phyloP scores from a whole-genome alignment of 306 rosid species.

The Castanopsis chinensis region DNA sequence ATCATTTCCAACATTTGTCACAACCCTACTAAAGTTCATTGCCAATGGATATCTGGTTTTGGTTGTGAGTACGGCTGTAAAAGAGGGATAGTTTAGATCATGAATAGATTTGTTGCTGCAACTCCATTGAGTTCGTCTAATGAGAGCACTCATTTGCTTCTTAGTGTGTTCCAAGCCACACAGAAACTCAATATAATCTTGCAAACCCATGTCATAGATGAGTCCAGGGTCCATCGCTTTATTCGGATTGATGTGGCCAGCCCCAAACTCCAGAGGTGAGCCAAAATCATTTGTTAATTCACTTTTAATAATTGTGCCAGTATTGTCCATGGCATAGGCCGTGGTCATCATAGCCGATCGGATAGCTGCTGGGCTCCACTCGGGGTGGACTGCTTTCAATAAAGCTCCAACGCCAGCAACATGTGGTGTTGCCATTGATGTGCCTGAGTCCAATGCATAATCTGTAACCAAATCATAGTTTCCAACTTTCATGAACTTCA shows the following conservation, averaged over 20 bases:
- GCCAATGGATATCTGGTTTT: too few relatives aligned
- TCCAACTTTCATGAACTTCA: neutral
- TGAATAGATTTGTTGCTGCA: neutral
- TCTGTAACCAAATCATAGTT: neutral
- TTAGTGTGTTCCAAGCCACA: conserved; percentile 1
- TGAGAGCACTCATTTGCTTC: neutral
- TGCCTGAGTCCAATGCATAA: neutral
- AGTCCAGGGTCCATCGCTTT: neutral
- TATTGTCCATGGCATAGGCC: conserved; percentile 1
- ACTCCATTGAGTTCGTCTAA: neutral
- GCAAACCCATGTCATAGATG: neutral
- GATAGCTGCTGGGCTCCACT: too few relatives aligned
- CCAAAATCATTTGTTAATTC: neutral
- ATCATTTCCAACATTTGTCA: conserved; percentile 1
- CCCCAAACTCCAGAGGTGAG: conserved; percentile 11
- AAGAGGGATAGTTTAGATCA: conserved; percentile 18
- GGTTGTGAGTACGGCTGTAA: neutral
- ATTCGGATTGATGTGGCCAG: conserved; percentile 12
- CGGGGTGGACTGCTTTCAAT: too few relatives aligned
- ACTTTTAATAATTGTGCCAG: neutral
- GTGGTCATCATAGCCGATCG: conserved; percentile 13
- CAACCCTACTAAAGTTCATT: conserved; percentile 11
- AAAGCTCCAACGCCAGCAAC: too few relatives aligned
- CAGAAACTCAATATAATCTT: conserved; percentile 19
- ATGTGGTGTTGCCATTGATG: neutral